Evolutionary conservation across 768 basidiomycete genomes (phyloP).

Genomic region (Hygrocybe coccinea): DNA sequence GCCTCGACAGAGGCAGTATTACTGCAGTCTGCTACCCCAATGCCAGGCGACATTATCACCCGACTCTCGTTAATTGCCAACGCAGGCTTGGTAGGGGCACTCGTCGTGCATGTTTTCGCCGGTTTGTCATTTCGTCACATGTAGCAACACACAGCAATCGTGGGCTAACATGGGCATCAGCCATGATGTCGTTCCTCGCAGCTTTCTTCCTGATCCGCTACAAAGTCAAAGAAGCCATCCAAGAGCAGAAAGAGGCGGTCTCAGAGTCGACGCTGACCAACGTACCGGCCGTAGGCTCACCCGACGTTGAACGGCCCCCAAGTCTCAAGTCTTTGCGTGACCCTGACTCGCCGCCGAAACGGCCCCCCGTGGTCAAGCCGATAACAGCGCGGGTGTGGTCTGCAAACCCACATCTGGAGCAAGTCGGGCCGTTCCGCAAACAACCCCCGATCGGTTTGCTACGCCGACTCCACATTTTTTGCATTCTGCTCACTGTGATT

Average conservation of each 20-base stretch:
- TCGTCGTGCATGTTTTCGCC: conserved; percentile 50
- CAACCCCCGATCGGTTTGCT: too few species aligned
- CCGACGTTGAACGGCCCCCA: background rate
- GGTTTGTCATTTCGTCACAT: conserved; percentile 31
- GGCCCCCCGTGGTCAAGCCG: too few species aligned
- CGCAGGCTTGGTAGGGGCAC: conserved; percentile 46
- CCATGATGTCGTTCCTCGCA: conserved; percentile 44
- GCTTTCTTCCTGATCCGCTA: conserved; percentile 54
- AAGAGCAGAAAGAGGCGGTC: conserved; percentile 7
- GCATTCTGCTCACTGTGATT: too few species aligned
- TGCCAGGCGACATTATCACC: conserved; percentile 9
- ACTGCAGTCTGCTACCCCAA: conserved; percentile 41
- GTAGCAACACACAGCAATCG: background rate
- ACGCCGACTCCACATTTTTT: too few species aligned
- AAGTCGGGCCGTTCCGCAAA: too few species aligned
- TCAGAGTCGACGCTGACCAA: background rate
- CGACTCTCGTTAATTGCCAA: conserved; percentile 35
- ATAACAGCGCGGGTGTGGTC: background rate
- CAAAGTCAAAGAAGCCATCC: conserved; percentile 52
- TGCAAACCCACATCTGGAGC: too few species aligned
- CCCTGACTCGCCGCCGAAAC: too few species aligned
- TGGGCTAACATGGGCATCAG: conserved; percentile 10
- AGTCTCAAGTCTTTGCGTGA: too few species aligned
- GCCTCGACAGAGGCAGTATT: conserved; percentile 54
- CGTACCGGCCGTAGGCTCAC: background rate